Conservation (phyloP, 1,284 basidiomycete genomes). For the Athelia sp. region DNA sequence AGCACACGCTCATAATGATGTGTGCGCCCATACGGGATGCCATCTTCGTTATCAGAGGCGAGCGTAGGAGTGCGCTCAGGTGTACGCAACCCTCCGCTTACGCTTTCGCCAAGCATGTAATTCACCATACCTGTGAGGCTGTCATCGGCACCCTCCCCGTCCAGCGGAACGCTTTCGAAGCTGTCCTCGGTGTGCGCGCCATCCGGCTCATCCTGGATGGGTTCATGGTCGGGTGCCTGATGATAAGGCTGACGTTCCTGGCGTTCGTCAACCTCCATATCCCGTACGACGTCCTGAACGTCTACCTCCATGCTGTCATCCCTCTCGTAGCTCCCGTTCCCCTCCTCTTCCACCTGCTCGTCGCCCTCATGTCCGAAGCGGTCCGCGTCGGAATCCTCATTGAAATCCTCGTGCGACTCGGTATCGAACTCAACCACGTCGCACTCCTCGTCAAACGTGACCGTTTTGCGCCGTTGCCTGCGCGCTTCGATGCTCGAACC, state of each 20-base stretch:
- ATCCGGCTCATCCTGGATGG: no score
- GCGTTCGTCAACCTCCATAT: constrained; percentile 17
- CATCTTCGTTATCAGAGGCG: constrained; percentile 50
- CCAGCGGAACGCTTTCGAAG: constrained; percentile 18
- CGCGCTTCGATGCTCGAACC: constrained; percentile 42
- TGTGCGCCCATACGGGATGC: constrained; percentile 64
- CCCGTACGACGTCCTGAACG: no score
- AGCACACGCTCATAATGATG: constrained; percentile 54
- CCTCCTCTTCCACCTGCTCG: constrained; percentile 16
- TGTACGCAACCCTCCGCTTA: constrained; percentile 8
- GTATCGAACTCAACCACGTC: constrained; percentile 86
- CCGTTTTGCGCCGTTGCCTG: constrained; percentile 68
- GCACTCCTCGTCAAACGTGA: constrained; percentile 82
- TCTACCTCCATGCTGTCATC: constrained; percentile 13
- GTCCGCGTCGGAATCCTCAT: constrained; percentile 38
- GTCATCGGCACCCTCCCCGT: constrained; percentile 27
- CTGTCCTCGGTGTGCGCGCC: constrained; percentile 3
- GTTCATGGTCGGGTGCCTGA: no score
- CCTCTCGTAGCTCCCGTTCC: constrained; percentile 14
- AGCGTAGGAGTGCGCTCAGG: constrained; percentile 23
- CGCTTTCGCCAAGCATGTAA: constrained; percentile 41
- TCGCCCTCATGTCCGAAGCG: constrained; percentile 20
- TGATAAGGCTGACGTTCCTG: constrained; percentile 3
- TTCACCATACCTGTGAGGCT: constrained; percentile 63
- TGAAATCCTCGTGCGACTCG: constrained; percentile 45